Evolutionary conservation across 257 asterid species (phyloP).

Genomic region (Orobanche coerulescens): DNA sequence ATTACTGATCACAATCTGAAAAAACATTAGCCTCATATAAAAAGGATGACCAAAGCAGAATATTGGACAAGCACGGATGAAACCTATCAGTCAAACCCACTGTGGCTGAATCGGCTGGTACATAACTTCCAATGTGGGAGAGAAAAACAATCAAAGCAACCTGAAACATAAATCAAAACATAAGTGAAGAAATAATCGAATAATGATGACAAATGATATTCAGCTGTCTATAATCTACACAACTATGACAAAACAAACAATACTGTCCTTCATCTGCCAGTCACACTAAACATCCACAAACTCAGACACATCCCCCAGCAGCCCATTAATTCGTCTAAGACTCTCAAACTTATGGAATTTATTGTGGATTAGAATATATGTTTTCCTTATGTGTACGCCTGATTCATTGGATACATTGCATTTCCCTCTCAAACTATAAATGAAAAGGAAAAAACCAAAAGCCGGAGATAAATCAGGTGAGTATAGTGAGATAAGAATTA

Average conservation of each 20-base stretch:
- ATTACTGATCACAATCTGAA: neutral
- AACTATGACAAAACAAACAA: slow-evolving; percentile 3
- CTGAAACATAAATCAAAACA: slow-evolving; percentile 34
- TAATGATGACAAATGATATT: slow-evolving; percentile 13
- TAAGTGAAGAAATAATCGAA: slow-evolving; percentile 1
- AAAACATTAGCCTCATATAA: neutral
- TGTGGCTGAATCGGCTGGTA: slow-evolving; percentile 94
- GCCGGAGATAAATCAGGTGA: neutral
- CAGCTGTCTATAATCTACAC: neutral
- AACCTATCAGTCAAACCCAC: slow-evolving; percentile 98
- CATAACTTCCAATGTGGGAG: slow-evolving; percentile 92
- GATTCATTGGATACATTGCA: slow-evolving; percentile 7
- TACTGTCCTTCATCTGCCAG: slow-evolving; percentile 4
- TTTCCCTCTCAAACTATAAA: neutral
- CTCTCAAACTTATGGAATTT: neutral
- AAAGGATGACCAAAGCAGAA: slow-evolving; percentile 14
- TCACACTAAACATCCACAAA: slow-evolving; percentile 4
- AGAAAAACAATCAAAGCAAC: slow-evolving; percentile 95
- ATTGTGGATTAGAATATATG: slow-evolving; percentile 6
- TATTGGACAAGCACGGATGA: slow-evolving; percentile 18
- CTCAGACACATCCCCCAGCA: slow-evolving; percentile 1
- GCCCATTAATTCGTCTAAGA: neutral
- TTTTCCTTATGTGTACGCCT: neutral
- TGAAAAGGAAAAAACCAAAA: neutral
- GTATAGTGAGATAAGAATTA: neutral